These are phyloP conservation scores for Ustilago nuda DNA, from an alignment of 1,284 basidiomycete species.

Conservation along the genomic window DNA sequence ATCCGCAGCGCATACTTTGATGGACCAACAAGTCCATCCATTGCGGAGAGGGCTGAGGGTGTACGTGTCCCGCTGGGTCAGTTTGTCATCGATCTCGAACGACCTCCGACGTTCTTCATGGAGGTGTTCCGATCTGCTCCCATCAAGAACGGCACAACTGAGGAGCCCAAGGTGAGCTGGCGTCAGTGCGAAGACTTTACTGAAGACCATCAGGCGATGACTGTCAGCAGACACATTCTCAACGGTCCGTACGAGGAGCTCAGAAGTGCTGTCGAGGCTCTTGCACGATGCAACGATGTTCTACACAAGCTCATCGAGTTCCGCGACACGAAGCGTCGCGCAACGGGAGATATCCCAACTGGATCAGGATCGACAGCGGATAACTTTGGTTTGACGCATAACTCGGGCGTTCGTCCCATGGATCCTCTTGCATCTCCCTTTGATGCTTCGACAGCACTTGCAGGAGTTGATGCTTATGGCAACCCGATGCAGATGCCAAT, in stretches of 20 bases:
- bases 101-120: constrained; percentile 63
- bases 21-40: constrained; percentile 31
- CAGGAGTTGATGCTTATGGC: constrained; percentile 15
- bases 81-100: constrained; percentile 52
- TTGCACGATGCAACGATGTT: constrained; percentile 36
- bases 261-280: constrained; percentile 40
- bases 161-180: constrained; percentile 53
- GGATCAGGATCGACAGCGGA: constrained; percentile 33
- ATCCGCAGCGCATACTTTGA: constrained; percentile 45
- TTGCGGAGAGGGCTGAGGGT: constrained; percentile 55
- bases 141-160: constrained; percentile 22
- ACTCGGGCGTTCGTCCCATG: neutral
- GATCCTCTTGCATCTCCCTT: constrained; percentile 14
- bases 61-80: constrained; percentile 48
- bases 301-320: constrained; percentile 39
- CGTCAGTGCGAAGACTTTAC: constrained; percentile 64
- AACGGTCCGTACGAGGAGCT: constrained; percentile 60
- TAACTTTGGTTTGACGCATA: constrained; percentile 38
- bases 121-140: constrained; percentile 56
- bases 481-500: constrained; percentile 26
- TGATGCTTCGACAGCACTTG: constrained; percentile 8
- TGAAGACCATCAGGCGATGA: constrained; percentile 58
- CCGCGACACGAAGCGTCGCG: constrained; percentile 25
- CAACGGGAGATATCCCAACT: constrained; percentile 26
- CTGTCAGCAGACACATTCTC: constrained; percentile 47